Evolutionary conservation across 1,284 basidiomycete genomes (phyloP), one percentile per base, ranked within the genome.

Genomic region (Apiotrichum brassicae): DNA sequence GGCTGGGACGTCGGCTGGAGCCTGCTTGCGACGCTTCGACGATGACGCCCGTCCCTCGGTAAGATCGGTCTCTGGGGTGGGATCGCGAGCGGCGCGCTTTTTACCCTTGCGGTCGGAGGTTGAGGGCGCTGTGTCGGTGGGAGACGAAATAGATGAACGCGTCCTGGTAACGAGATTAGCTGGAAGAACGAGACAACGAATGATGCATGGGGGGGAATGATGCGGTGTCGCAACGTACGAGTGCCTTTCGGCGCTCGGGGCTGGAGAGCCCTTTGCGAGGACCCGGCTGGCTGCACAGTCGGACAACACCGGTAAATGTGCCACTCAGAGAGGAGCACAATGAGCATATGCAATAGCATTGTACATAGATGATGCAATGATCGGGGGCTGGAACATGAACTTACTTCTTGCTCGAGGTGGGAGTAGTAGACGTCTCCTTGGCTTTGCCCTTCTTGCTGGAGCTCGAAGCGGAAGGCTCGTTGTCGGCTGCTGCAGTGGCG

Each of bases 41-140:
- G 50, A 42, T 11, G 55, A 46, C 14, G 61, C 57, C 19, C 43
- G 9, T 8, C 49, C 46, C n/a, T 59, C 55, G 16, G 46, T 35
- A 36, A 37, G 46, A 33, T 44, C 47, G 8, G 57, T 41, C 25
- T 50, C 24, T 3, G 54, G 43, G 38, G 49, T 16, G 48, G 41
- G 46, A 13, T 56, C 54, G 22, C 46, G 44, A 13, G 39, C 44
- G 4, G 64, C 70, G 38, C 62, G 59, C 40, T 67, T 69, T 56
- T 71, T 71, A 43, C 68, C 70, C 52, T 71, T 69, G 41, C 58
- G 61, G 49, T 71, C 68, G 35, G 42, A 26, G 18, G 42, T 46
- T 3, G 55, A 26, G 49, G 45, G 35, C 11, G 47, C 26, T 12
- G 37, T 20, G 19, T 43, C 42, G 26, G 33, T 33, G 16, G 30